Evolutionary conservation across 1,284 basidiomycete species (phyloP), one percentile per base, ranked within the genome.

Genomic region (Neonothopanus nambi): DNA sequence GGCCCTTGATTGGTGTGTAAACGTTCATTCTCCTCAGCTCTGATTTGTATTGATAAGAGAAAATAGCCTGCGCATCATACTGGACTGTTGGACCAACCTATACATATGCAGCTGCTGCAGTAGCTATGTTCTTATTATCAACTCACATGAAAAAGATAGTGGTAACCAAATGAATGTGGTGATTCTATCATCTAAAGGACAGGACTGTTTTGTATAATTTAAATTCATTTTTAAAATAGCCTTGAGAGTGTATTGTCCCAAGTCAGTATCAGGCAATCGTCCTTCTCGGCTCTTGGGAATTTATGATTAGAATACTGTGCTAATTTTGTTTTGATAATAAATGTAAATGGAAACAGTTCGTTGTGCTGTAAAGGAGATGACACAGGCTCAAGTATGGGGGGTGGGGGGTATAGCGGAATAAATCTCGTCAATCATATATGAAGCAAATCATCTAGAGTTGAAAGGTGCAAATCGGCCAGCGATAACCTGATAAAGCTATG

Each of bases 51-150:
- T 33, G 13, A 33, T 2, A 33, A 9, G 2, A 30, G 6, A 46
- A 18, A 51, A 17, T 62, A 91, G 90, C 90, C 6, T 92, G 89
- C 66, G 87, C 80, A 18, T 83, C 85, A n/a, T 95, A 95, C 67
- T 92, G 89, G 89, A 89, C 87, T 2, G 84, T 91, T 59, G 89
- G 93, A 2, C 93, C 93, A 18, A 81, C 87, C 3, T 59, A 78
- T 38, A 92, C 89, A n/a, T 95, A 95, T 61, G 71, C 78, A 3
- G 66, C 79, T 5, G 80, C 84, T 40, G 89, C 85, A 0, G 60
- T 78, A 36, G 81, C 84, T 1, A 91, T 90, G 87, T 66, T 80
- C 20, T 67, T 70, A 7, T 69, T 90, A 44, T 76, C 80, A 2
- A 57, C 63, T 18, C 70, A 69, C 43, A 88, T 89, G 84, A 75